These are phyloP conservation scores for Hygrocybe coccinea DNA, from an alignment of 768 basidiomycete genomes.

Conservation along the genomic window DNA sequence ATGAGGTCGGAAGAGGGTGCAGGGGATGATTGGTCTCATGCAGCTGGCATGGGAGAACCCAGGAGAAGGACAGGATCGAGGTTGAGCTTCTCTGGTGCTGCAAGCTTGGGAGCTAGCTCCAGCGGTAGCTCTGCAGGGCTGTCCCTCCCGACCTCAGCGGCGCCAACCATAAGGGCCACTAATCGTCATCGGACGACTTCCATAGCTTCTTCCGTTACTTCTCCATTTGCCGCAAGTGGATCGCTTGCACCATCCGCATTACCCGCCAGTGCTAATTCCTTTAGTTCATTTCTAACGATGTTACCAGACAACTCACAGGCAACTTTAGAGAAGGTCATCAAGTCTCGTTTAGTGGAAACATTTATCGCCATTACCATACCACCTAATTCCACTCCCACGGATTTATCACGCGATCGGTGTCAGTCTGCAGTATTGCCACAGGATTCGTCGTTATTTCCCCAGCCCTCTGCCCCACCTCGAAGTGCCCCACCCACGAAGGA, in stretches of 20 bases:
- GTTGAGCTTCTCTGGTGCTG: constrained; percentile 30
- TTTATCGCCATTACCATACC: constrained; percentile 57
- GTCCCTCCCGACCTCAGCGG: constrained; percentile 7
- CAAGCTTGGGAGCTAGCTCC: constrained; percentile 12
- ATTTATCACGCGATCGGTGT: neutral
- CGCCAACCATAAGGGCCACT: constrained; percentile 31
- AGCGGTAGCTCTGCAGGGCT: constrained; percentile 3
- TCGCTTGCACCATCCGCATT: neutral
- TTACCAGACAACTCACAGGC: constrained; percentile 62
- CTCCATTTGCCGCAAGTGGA: constrained; percentile 21
- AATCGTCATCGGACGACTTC: constrained; percentile 50
- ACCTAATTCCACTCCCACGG: constrained; percentile 7
- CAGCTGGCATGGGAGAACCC: constrained; percentile 19
- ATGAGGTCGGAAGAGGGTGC: constrained; percentile 43
- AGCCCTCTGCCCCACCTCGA: constrained; percentile 13
- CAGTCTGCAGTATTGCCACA: neutral
- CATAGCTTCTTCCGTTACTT: constrained; percentile 43
- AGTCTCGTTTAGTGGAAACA: constrained; percentile 72
- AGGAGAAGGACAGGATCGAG: constrained; percentile 46
- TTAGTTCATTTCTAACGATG: constrained; percentile 28
- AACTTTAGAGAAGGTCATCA: constrained; percentile 64
- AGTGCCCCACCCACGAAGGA: constrained; percentile 5
- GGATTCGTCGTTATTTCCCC: constrained; percentile 10
- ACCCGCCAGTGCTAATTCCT: constrained; percentile 11
- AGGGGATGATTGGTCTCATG: constrained; percentile 26